Evolutionary conservation across 2,329 filamentous ascomycete species (phyloP).

Genomic region (Colletotrichum orbiculare): DNA sequence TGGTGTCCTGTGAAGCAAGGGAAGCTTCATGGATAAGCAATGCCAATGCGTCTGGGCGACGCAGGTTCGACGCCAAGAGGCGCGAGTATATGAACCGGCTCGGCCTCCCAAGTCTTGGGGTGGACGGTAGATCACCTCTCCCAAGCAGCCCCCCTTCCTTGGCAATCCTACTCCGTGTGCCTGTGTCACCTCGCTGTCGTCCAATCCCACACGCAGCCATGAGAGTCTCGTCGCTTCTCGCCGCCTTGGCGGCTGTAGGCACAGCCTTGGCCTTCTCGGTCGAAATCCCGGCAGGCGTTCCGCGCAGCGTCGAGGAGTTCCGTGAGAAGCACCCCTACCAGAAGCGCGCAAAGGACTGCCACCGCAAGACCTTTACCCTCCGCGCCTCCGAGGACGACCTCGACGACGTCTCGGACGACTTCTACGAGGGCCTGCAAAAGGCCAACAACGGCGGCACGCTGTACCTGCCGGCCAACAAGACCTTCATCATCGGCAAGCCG

Average conservation of each 20-base stretch:
- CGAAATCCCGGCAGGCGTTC: slow-evolving; percentile 37
- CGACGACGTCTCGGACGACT: slow-evolving; percentile 43
- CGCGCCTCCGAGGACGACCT: slow-evolving; percentile 55
- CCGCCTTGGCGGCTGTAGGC: slow-evolving; percentile 36
- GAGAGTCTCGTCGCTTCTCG: slow-evolving; percentile 38
- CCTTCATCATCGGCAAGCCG: slow-evolving; percentile 71
- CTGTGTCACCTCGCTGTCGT: neutral
- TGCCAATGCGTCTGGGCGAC: slow-evolving; percentile 22
- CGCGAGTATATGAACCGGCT: slow-evolving; percentile 32
- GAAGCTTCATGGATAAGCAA: neutral
- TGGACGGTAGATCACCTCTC: slow-evolving; percentile 26
- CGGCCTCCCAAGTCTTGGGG: slow-evolving; percentile 10
- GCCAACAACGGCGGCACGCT: slow-evolving; percentile 72
- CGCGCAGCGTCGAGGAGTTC: slow-evolving; percentile 41
- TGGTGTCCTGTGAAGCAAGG: neutral
- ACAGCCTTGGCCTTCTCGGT: slow-evolving; percentile 29
- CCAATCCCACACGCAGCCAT: slow-evolving; percentile 32
- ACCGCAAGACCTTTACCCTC: slow-evolving; percentile 31
- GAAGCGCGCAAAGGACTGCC: slow-evolving; percentile 46
- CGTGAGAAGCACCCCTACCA: slow-evolving; percentile 62
- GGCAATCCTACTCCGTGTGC: slow-evolving; percentile 14
- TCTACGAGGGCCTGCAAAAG: slow-evolving; percentile 49
- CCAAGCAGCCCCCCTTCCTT: slow-evolving; percentile 27
- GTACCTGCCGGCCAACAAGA: slow-evolving; percentile 62
- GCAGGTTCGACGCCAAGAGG: slow-evolving; percentile 28